phyloP scores from a whole-genome alignment of 2,329 filamentous ascomycete species.

The Alternaria panax region DNA sequence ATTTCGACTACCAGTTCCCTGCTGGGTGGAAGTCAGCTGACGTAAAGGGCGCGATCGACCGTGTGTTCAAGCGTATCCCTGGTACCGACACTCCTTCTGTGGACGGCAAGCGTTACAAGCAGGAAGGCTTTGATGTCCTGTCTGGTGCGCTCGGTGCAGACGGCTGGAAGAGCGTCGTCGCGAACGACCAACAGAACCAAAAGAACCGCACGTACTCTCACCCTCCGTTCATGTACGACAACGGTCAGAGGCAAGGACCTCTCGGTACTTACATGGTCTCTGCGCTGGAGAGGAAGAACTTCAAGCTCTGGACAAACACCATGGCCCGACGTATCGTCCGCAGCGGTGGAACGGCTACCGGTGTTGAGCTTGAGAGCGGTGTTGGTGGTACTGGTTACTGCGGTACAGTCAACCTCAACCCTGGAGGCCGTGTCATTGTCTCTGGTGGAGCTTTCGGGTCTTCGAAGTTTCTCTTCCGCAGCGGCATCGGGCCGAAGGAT shows the following conservation, averaged over 20 bases:
- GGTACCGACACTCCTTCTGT: constrained; percentile 71
- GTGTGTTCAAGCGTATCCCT: constrained; percentile 73
- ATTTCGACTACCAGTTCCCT: constrained; percentile 78
- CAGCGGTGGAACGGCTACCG: constrained; percentile 67
- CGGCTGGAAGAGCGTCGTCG: constrained; percentile 69
- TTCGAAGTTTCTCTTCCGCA: constrained; percentile 71
- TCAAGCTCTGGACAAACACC: constrained; percentile 71
- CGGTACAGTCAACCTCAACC: constrained; percentile 67
- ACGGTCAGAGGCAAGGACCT: constrained; percentile 73
- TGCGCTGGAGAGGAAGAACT: constrained; percentile 67
- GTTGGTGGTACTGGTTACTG: constrained; percentile 61
- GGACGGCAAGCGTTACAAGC: constrained; percentile 72
- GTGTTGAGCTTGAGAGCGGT: constrained; percentile 72
- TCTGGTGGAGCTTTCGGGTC: constrained; percentile 75
- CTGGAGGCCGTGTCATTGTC: constrained; percentile 70
- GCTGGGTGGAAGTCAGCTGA: constrained; percentile 73
- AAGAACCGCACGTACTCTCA: constrained; percentile 72
- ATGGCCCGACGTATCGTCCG: constrained; percentile 73
- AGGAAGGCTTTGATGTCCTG: constrained; percentile 70
- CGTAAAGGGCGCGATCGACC: constrained; percentile 64
- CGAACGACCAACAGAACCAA: constrained; percentile 65
- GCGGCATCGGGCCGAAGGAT: constrained; percentile 69
- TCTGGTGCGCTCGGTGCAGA: constrained; percentile 64
- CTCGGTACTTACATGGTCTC: constrained; percentile 74
- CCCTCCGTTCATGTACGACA: constrained; percentile 71